These are phyloP conservation scores for Claviceps pazoutovae DNA, from an alignment of 2,329 filamentous ascomycete species.

Conservation along the genomic window DNA sequence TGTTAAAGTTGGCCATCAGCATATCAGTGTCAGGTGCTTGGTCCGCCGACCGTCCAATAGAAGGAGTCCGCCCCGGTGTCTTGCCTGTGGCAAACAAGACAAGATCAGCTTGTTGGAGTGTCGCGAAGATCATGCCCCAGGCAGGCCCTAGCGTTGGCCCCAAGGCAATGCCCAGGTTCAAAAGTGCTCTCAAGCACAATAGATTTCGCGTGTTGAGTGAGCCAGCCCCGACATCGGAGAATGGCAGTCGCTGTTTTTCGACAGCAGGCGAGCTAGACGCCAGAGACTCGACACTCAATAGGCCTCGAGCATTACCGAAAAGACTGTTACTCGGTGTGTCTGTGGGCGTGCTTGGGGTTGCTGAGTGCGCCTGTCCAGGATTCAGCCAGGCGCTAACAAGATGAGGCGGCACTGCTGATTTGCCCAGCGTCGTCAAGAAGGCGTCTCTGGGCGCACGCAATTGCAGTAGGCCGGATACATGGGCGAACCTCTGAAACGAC, in stretches of 20 bases:
- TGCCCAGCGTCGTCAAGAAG: slow-evolving; percentile 84
- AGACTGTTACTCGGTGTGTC: slow-evolving; percentile 40
- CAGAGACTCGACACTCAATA: slow-evolving; percentile 61
- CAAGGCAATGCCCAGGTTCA: slow-evolving; percentile 92
- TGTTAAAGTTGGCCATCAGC: slow-evolving; percentile 53
- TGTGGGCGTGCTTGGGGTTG: slow-evolving; percentile 28
- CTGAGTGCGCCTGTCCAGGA: slow-evolving; percentile 28
- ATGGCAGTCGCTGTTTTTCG: slow-evolving; percentile 46
- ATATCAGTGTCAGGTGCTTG: slow-evolving; percentile 32
- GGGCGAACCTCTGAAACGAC: slow-evolving; percentile 87
- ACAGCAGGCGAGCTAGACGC: slow-evolving; percentile 39
- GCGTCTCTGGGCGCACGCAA: slow-evolving; percentile 81
- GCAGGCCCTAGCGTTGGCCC: slow-evolving; percentile 74
- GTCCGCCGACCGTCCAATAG: slow-evolving; percentile 32
- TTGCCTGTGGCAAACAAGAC: slow-evolving; percentile 57
- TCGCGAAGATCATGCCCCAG: slow-evolving; percentile 86
- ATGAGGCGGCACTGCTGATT: slow-evolving; percentile 81
- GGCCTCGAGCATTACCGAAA: slow-evolving; percentile 55
- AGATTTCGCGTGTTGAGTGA: slow-evolving; percentile 78
- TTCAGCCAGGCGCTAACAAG: slow-evolving; percentile 48
- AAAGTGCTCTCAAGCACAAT: slow-evolving; percentile 72
- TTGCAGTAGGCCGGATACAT: slow-evolving; percentile 80
- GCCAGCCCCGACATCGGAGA: slow-evolving; percentile 37
- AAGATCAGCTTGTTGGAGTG: slow-evolving; percentile 82
- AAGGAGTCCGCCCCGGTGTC: slow-evolving; percentile 35